These are phyloP conservation scores for Aspergillus proliferans DNA, from an alignment of 2,329 filamentous ascomycete species.

Conservation along the genomic window DNA sequence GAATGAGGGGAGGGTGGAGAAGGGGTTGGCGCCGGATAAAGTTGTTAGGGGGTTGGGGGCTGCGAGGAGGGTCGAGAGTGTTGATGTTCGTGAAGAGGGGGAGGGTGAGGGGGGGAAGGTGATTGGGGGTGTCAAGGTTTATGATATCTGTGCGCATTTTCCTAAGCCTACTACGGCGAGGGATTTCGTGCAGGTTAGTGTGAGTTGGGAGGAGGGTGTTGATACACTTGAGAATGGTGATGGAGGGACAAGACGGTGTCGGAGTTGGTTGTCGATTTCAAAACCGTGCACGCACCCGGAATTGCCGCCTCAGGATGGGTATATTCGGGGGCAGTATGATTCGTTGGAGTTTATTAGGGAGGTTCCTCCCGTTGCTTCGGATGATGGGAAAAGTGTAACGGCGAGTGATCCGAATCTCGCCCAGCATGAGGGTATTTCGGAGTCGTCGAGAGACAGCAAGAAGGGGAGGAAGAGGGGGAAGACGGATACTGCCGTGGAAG, in stretches of 20 bases:
- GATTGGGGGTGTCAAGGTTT: constrained; percentile 51
- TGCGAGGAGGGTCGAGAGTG: constrained; percentile 64
- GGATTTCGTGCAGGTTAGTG: constrained; percentile 76
- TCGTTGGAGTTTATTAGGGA: constrained; percentile 88
- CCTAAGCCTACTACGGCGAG: constrained; percentile 80
- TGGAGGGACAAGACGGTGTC: constrained; percentile 33
- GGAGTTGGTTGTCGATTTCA: constrained; percentile 81
- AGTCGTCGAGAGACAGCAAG: constrained; percentile 9
- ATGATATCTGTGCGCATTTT: constrained; percentile 81
- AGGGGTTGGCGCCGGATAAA: constrained; percentile 62
- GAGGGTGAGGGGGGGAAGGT: not conserved
- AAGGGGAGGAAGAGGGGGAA: constrained; percentile 30
- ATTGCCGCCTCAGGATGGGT: constrained; percentile 62
- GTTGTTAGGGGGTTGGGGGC: constrained; percentile 81
- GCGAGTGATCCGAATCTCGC: constrained; percentile 6
- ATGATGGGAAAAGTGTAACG: constrained; percentile 2
- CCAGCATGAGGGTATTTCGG: constrained; percentile 1
- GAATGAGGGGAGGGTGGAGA: constrained; percentile 60
- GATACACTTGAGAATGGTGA: constrained; percentile 22
- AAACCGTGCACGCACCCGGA: constrained; percentile 75
- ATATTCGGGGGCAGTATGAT: constrained; percentile 80
- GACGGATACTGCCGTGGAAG: constrained; percentile 29
- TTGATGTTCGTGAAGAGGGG: constrained; percentile 41
- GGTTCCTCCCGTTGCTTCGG: constrained; percentile 46
- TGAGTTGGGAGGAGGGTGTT: constrained; percentile 51